Evolutionary conservation across 345 rosid species (phyloP).

Genomic region (Lepidium sativum): DNA sequence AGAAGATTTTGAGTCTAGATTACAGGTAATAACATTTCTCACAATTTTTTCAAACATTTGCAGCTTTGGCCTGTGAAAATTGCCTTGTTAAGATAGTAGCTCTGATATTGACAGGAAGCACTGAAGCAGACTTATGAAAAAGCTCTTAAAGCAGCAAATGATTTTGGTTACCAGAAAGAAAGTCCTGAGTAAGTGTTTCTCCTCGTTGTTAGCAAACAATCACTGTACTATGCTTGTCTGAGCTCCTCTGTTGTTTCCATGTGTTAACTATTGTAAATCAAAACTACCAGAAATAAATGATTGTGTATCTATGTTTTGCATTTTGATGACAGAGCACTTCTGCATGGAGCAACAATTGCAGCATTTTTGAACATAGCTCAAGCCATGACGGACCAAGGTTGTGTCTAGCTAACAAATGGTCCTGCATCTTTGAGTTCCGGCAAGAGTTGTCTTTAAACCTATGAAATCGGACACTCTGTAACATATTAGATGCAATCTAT

Average conservation of each 20-base stretch:
- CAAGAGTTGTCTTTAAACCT: not conserved
- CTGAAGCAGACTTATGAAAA: slow-evolving; percentile 86
- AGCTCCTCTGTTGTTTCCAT: not conserved
- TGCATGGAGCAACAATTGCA: slow-evolving; percentile 82
- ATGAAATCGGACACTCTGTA: slow-evolving; percentile 10
- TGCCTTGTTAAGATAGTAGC: not conserved
- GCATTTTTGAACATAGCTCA: slow-evolving; percentile 90
- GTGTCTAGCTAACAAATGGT: slow-evolving; percentile 44
- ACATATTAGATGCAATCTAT: slow-evolving; percentile 11
- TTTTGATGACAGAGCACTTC: slow-evolving; percentile 56
- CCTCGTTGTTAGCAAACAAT: not conserved
- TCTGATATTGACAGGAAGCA: slow-evolving; percentile 60
- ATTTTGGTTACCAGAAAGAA: slow-evolving; percentile 91
- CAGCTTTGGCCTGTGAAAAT: not conserved
- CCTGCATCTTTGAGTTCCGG: not conserved
- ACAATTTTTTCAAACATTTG: not conserved
- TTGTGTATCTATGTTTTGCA: not conserved
- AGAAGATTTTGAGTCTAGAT: slow-evolving; percentile 90
- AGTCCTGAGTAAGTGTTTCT: slow-evolving; percentile 77
- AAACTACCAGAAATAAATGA: not conserved
- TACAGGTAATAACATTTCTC: slow-evolving; percentile 49
- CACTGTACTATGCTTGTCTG: not conserved
- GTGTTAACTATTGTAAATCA: not conserved
- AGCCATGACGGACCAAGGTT: slow-evolving; percentile 99
- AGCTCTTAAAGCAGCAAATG: slow-evolving; percentile 85